Evolutionary conservation across 176 grass and related monocot species (phyloP).

Genomic region (Carex parvula): DNA sequence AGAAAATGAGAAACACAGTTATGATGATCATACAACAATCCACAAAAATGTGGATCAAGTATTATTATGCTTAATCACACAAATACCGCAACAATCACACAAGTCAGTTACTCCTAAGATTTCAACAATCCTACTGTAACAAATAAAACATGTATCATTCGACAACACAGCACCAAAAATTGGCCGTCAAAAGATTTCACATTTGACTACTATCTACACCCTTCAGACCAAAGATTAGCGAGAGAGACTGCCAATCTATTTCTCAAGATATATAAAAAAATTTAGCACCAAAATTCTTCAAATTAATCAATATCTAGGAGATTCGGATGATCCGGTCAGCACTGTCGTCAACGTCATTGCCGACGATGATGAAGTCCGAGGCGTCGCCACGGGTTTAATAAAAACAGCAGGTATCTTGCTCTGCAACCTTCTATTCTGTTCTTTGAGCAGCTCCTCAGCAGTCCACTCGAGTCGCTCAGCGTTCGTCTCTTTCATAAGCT

Average conservation of each 20-base stretch:
- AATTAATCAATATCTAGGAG: conserved; percentile 40
- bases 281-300: not conserved
- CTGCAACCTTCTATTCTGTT: conserved; percentile 47
- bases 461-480: conserved; percentile 55
- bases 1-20: not conserved
- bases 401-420: conserved; percentile 51
- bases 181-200: not conserved
- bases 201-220: not conserved
- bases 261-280: not conserved
- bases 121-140: not conserved
- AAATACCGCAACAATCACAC: too few species aligned
- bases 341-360: conserved; percentile 66
- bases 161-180: not conserved
- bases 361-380: conserved; percentile 48
- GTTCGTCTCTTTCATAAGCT: conserved; percentile 61
- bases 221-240: too few species aligned
- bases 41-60: not conserved
- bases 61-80: not conserved
- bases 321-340: conserved; percentile 48
- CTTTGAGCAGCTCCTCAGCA: conserved; percentile 50
- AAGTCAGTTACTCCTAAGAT: not conserved
- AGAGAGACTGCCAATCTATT: too few species aligned
- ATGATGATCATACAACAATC: not conserved
- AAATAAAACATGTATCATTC: not conserved
- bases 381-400: conserved; percentile 48